Conservation (phyloP, 495 filamentous ascomycete species). For the Aspergillus wentii region DNA sequence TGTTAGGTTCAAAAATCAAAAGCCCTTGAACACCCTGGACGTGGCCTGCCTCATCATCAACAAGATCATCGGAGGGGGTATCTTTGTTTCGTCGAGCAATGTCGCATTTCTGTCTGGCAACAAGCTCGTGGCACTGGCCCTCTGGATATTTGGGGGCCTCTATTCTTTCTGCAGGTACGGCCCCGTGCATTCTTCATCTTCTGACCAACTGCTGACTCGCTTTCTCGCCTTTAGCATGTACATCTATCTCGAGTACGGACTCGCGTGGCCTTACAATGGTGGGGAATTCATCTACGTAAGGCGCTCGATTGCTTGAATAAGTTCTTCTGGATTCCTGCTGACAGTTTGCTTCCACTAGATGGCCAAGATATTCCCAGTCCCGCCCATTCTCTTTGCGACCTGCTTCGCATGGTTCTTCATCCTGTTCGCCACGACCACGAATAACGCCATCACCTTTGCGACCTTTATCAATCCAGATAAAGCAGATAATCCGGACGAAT, state of each 20-base stretch:
- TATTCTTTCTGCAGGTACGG: conserved; percentile 1
- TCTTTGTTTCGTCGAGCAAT: not conserved
- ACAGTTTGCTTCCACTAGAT: not conserved
- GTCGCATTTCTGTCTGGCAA: not conserved
- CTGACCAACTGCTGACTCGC: not conserved
- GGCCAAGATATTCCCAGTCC: not conserved
- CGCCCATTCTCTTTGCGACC: not conserved
- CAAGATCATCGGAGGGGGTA: conserved; percentile 1
- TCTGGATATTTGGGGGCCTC: not conserved
- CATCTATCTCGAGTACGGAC: not conserved
- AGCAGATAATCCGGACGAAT: not conserved
- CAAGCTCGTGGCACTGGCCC: not conserved
- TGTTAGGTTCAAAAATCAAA: not conserved
- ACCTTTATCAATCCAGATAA: not conserved
- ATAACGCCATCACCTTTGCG: conserved; percentile 1
- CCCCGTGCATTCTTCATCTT: not conserved
- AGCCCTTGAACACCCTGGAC: not conserved
- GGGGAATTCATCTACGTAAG: conserved; percentile 1
- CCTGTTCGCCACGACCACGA: conserved; percentile 1
- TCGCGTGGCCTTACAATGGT: conserved; percentile 1
- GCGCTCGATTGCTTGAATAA: not conserved
- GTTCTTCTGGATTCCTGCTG: not conserved
- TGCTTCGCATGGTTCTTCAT: conserved; percentile 1
- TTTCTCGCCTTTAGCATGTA: not conserved
- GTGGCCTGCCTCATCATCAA: conserved; percentile 1